Evolutionary conservation across 495 filamentous ascomycete species (phyloP).

Genomic region (Penicillium coprophilum): DNA sequence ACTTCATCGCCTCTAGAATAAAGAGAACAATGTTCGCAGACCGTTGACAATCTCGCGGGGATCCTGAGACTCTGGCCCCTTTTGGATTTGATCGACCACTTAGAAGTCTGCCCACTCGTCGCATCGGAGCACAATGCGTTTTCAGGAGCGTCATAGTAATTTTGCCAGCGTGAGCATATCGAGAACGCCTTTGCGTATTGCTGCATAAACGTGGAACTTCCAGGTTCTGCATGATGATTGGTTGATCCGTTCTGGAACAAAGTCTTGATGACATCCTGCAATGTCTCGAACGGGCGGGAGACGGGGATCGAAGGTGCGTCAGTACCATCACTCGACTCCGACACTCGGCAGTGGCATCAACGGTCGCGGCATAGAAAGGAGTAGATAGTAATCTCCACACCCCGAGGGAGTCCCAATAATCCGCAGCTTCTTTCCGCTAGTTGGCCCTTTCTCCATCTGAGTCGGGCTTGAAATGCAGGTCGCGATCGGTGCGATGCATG

Average conservation of each 20-base stretch:
- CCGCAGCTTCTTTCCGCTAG: slow-evolving; percentile 72
- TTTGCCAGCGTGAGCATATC: slow-evolving; percentile 75
- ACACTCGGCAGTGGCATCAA: slow-evolving; percentile 10
- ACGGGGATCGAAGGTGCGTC: slow-evolving; percentile 45
- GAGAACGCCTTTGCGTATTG: slow-evolving; percentile 81
- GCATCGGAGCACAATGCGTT: slow-evolving; percentile 91
- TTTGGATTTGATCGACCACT: slow-evolving; percentile 74
- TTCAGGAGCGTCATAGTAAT: slow-evolving; percentile 83
- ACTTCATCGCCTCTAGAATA: slow-evolving; percentile 86
- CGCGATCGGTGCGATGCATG: slow-evolving; percentile 89
- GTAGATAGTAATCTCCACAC: slow-evolving; percentile 56
- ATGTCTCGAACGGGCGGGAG: slow-evolving; percentile 66
- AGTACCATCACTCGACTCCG: slow-evolving; percentile 16
- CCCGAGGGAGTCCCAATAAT: slow-evolving; percentile 79
- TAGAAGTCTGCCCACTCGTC: slow-evolving; percentile 85
- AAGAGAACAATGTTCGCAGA: slow-evolving; percentile 72
- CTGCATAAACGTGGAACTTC: slow-evolving; percentile 87
- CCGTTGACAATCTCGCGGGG: slow-evolving; percentile 71
- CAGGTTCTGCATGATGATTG: slow-evolving; percentile 71
- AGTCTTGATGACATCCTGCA: slow-evolving; percentile 84
- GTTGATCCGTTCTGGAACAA: slow-evolving; percentile 82
- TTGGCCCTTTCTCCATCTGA: slow-evolving; percentile 78
- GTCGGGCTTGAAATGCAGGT: slow-evolving; percentile 88
- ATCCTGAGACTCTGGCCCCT: slow-evolving; percentile 69
- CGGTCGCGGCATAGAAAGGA: slow-evolving; percentile 33